Base-by-base conservation (phyloP, 2,329 filamentous ascomycete genomes). In the Fusarium sp. region DNA sequence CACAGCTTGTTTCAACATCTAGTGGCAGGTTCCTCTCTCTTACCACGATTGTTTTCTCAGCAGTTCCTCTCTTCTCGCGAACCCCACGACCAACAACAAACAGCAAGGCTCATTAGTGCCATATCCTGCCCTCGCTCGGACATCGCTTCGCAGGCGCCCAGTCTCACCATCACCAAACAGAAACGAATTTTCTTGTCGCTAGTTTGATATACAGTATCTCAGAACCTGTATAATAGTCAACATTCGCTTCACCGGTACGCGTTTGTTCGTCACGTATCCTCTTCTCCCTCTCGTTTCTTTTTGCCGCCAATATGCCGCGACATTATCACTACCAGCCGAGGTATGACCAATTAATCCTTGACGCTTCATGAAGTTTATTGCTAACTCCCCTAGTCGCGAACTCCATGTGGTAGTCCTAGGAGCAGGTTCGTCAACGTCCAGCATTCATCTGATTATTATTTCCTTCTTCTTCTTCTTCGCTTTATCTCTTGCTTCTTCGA, bases 361-460 rank as follows among this genome's bases (percentile, higher is more conserved):
- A 45, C 28, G 9, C 25, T 37, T 42, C 10, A 19, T 30, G 31
- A 37, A 34, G 25, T 25, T 53, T 25, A 31, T 52, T 54, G 49
- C 73, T 77, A 58, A 77, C 59, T 50, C 21, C 46, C 41, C 67
- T 71, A 92, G 90, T 80, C 89, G 91, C 76, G 92, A 94, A 83
- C 93, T 93, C 78, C 90, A 94, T 80, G 91, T 94, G 77, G 92
- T 94, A 74, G 92, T 94, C 69, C 84, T 94, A 73, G 92, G 92
- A 78, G 90, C 92, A 83, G 92, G 91, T 92, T 82, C 77, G 87
- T 82, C 58, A 58, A 61, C 58, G 53, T 61, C 65, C 67, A 62
- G 58, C 58, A 41, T 50, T 34, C 25, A 39, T 51, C n/a, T 46
- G 59, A 31, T 34, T 37, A 6, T 37, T 30, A 6, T 37, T 25